Evolutionary conservation across 768 basidiomycete species (phyloP).

Genomic region (Lactarius vividus): DNA sequence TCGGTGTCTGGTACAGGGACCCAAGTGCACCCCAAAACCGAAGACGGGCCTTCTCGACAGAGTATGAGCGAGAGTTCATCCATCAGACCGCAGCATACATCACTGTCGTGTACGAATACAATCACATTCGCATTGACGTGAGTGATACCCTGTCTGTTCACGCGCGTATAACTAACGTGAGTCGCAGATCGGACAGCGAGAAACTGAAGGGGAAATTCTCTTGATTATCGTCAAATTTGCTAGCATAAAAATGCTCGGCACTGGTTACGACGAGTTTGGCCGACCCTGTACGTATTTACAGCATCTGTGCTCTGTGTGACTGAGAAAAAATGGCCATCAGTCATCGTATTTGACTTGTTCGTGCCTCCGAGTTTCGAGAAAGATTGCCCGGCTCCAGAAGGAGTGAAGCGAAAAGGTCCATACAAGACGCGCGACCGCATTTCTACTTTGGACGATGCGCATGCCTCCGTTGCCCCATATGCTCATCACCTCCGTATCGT

Average conservation of each 20-base stretch:
- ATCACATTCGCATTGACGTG: constrained; percentile 61
- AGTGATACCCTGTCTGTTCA: constrained; percentile 23
- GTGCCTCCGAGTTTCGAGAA: constrained; percentile 62
- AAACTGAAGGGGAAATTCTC: constrained; percentile 18
- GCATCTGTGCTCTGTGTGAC: background rate
- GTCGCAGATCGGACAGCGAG: constrained; percentile 20
- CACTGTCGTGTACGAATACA: constrained; percentile 66
- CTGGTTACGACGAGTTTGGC: constrained; percentile 15
- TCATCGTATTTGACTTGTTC: constrained; percentile 20
- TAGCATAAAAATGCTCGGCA: constrained; percentile 23
- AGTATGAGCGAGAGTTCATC: constrained; percentile 58
- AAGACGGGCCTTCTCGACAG: constrained; percentile 54
- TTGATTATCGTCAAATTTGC: constrained; percentile 20
- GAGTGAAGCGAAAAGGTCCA: constrained; percentile 36
- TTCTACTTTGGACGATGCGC: constrained; percentile 55
- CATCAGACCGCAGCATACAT: constrained; percentile 50
- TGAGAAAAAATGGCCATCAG: constrained; percentile 1
- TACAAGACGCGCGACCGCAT: constrained; percentile 55
- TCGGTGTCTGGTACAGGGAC: constrained; percentile 54
- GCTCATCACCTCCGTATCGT: constrained; percentile 68
- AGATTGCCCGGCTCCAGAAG: constrained; percentile 51
- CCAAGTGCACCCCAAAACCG: constrained; percentile 26
- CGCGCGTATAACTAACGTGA: background rate
- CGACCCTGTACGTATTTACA: constrained; percentile 11
- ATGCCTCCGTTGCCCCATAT: constrained; percentile 61